Conservation (phyloP, 1,284 basidiomycete genomes). For the Entoloma clypeatum region DNA sequence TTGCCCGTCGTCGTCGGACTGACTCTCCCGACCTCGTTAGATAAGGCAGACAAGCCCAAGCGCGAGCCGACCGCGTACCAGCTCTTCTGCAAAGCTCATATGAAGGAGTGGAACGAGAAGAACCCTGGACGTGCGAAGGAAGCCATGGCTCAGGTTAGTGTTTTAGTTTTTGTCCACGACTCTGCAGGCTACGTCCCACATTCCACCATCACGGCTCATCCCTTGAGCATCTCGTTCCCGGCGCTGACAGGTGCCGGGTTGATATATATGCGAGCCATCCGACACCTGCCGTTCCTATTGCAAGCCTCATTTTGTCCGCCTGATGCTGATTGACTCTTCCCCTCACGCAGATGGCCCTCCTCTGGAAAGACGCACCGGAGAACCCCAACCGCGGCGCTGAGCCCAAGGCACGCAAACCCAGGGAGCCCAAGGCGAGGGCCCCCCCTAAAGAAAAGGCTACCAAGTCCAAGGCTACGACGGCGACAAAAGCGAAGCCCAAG, state of each 20-base stretch:
- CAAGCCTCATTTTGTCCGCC: not conserved
- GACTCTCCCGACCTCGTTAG: conserved; percentile 20
- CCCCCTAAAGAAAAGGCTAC: conserved; percentile 21
- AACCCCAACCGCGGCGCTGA: conserved; percentile 56
- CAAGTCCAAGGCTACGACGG: conserved; percentile 19
- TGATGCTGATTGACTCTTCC: not conserved
- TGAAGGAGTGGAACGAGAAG: conserved; percentile 51
- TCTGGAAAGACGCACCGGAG: conserved; percentile 55
- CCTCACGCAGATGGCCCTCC: conserved; percentile 41
- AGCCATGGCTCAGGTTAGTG: conserved; percentile 46
- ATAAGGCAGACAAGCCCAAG: conserved; percentile 44
- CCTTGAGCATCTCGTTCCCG: not conserved
- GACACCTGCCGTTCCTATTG: not conserved
- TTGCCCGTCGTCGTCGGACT: too few species aligned
- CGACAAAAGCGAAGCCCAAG: conserved; percentile 6
- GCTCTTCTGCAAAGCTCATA: conserved; percentile 47
- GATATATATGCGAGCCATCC: too few species aligned
- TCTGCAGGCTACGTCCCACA: not conserved
- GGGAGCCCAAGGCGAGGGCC: conserved; percentile 28
- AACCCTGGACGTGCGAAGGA: conserved; percentile 49
- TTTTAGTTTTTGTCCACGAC: not conserved
- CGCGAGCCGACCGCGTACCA: conserved; percentile 53
- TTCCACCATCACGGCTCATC: not conserved
- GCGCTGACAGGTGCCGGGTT: too few species aligned
- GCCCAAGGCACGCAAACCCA: conserved; percentile 38